Base-by-base conservation (phyloP, 1,284 basidiomycete genomes). In the Microbotryomycetes sp. region DNA sequence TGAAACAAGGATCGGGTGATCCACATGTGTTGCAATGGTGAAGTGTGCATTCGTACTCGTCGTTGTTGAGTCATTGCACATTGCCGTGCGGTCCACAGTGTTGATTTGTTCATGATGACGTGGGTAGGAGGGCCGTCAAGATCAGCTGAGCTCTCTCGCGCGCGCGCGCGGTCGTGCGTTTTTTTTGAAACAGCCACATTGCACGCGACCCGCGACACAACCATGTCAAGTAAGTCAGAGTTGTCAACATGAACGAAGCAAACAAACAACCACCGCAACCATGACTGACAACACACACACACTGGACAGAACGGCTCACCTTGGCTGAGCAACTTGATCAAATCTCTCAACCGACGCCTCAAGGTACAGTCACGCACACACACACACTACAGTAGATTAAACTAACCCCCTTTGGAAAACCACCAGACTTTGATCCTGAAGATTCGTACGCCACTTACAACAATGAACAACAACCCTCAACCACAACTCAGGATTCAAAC, bases 321-420 rank as follows among this genome's bases (percentile, higher is more conserved):
- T 82, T 93, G 42, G 86, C 86, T 4, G 82, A 92, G 73, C 89
- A 92, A 73, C 83, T 93, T 56, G 86, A 86, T 48, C 81, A 86
- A 73, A 82, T 93, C 49, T 81, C 87, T 55, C 82, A 87, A 58
- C 79, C 85, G 32, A 81, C 84, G 25, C 87, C 88, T 2, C 76
- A 79, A 55, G 86, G 88, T 85, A n/a, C 72, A 67, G 81, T 75
- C 32, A 42, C 51, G 45, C 56, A 4, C 32, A 25, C 50, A 49
- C 16, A 54, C 12, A 45, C 54, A 46, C 31, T 30, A 26, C 58
- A 49, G 6, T 58, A 60, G 60, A 46, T 23, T 32, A n/a, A n/a
- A n/a, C n/a, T 36, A 46, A 4, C 31, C 49, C 58, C 56, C 30
- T 6, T 60, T 2, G 6, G 15, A 31, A 19, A 25, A 25, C n/a